Evolutionary conservation across 352 stramenopile species (phyloP).

Genomic region (Phytophthora gonapodyides): DNA sequence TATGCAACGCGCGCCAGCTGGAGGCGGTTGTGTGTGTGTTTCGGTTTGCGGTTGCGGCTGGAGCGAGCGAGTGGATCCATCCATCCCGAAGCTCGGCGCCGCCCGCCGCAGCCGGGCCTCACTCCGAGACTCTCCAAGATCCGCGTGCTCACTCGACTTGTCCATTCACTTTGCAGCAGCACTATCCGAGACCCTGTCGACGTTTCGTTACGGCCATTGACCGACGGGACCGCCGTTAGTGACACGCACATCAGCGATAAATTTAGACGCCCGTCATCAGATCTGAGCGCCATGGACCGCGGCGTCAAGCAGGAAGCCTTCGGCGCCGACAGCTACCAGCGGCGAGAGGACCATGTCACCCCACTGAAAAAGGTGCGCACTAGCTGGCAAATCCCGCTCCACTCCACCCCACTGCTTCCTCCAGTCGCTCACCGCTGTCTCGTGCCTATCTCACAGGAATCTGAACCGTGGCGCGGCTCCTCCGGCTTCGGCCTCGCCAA

Average conservation of each 20-base stretch:
- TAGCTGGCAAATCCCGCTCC: constrained; percentile 3
- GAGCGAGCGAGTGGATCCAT: constrained; percentile 31
- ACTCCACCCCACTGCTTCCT: background rate
- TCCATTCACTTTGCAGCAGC: background rate
- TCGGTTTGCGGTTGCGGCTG: constrained; percentile 30
- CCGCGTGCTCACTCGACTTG: constrained; percentile 17
- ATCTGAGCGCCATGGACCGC: constrained; percentile 29
- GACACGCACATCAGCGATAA: constrained; percentile 29
- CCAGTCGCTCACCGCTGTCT: constrained; percentile 30
- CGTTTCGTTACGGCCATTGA: constrained; percentile 34
- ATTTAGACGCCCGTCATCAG: constrained; percentile 26
- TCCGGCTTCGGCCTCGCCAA: constrained; percentile 80
- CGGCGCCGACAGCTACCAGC: constrained; percentile 36
- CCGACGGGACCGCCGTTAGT: constrained; percentile 19
- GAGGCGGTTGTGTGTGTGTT: constrained; percentile 26
- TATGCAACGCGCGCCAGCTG: constrained; percentile 36
- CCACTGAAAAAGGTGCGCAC: constrained; percentile 45
- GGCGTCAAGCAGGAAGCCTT: constrained; percentile 28
- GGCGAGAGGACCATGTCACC: constrained; percentile 18
- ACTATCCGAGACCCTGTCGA: background rate
- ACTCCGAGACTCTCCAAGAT: constrained; percentile 37
- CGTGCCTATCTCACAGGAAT: constrained; percentile 45
- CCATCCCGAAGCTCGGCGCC: constrained; percentile 21
- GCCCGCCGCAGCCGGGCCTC: constrained; percentile 4
- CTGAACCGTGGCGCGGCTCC: constrained; percentile 67